Evolutionary conservation across 371 early-diverging fungal genomes (phyloP), one percentile per base, ranked within the genome.

Genomic region (Mucor piriformis): DNA sequence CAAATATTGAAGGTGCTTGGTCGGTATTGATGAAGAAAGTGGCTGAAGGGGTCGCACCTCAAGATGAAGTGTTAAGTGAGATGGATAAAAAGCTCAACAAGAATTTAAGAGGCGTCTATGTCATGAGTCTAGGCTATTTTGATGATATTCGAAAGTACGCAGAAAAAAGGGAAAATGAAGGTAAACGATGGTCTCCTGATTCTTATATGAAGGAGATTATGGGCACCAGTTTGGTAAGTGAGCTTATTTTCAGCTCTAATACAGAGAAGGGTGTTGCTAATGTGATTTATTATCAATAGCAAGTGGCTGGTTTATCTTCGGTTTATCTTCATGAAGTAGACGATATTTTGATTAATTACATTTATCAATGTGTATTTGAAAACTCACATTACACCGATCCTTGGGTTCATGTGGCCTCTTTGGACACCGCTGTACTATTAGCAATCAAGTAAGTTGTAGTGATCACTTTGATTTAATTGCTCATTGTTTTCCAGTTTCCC

Each of bases 311-410:
- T 2, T 54, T 87, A 33, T 69, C 84, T 0, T 82, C 83, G 20
- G 69, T 84, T 13, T 83, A 82, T 57, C 70, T 88, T 18, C 83
- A 83, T 32, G 81, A 86, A 67, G 64, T 88, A 55, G 88, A 88
- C 64, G 85, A 88, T 70, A 74, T 80, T 6, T 71, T 88, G 18
- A 75, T 83, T 7, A 65, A 74, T 16, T 82, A 84, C 53, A 74
- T 86, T 24, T 65, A 81, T n/a, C 71, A 76, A 25, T 82, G 83
- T 56, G 65, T 87, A 20, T 85, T 86, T 59, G 73, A 73, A 35
- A 40, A 68, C 12, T 72, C 83, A 23, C 70, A 68, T n/a, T 64
- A 59, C 0, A 73, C 70, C 6, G 83, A 85, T 49, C 63, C 81
- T 15, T 74, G 79, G 77, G 77, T 83, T 8, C 82, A 85, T 40